These are phyloP conservation scores for Pythium phragmiticola DNA, from an alignment of 352 stramenopile species.

Conservation along the genomic window DNA sequence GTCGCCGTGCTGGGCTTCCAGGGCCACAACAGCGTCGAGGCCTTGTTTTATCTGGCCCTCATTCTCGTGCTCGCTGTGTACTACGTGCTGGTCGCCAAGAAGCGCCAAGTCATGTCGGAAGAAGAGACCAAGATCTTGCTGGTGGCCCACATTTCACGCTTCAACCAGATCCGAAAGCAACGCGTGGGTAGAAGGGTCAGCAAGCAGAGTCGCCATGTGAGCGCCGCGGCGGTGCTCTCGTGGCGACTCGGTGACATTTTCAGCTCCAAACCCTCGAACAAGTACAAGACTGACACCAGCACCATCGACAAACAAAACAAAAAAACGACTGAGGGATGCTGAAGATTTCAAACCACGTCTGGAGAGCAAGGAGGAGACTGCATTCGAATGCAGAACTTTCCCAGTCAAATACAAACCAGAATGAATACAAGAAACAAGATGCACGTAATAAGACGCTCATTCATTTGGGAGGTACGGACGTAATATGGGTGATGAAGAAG, in stretches of 20 bases:
- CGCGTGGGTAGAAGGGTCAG: neutral
- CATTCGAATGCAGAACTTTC: too few relatives aligned
- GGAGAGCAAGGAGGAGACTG: too few relatives aligned
- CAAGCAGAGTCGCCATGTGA: neutral
- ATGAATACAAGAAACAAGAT: too few relatives aligned
- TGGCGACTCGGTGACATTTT: neutral
- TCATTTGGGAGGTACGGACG: too few relatives aligned
- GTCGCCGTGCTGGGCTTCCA: conserved; percentile 26
- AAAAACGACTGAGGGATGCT: too few relatives aligned
- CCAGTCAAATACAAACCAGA: too few relatives aligned
- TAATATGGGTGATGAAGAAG: too few relatives aligned
- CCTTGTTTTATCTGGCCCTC: conserved; percentile 1
- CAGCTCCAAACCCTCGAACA: neutral
- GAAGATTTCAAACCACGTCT: too few relatives aligned
- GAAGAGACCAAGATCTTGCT: conserved; percentile 27
- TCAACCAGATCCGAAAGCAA: conserved; percentile 14
- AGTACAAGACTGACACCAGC: conserved; percentile 1
- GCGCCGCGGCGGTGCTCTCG: neutral
- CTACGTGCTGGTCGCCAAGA: conserved; percentile 23
- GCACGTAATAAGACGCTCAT: too few relatives aligned
- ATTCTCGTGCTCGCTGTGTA: conserved; percentile 11
- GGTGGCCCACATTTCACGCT: conserved; percentile 11
- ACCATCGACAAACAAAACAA: neutral
- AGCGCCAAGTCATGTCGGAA: conserved; percentile 26
- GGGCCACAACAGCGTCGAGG: conserved; percentile 9